Evolutionary conservation across 306 rosid species (phyloP).

Genomic region (Dryas octopetala): DNA sequence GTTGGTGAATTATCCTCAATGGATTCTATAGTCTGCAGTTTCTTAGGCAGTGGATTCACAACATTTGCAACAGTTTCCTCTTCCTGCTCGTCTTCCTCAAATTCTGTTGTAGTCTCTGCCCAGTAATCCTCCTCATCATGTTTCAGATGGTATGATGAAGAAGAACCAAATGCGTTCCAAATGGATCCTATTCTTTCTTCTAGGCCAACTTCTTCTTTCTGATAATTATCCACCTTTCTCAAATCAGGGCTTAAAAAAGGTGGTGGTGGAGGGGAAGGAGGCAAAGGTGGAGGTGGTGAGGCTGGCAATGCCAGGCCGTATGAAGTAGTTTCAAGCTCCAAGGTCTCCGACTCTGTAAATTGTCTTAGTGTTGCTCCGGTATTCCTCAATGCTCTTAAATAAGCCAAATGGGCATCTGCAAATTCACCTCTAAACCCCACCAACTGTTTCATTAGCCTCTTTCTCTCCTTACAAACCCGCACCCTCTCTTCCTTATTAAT

Average conservation of each 20-base stretch:
- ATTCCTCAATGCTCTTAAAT: constrained; percentile 69
- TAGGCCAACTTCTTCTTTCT: constrained; percentile 23
- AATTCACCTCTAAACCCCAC: constrained; percentile 63
- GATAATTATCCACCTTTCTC: constrained; percentile 26
- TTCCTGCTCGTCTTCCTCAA: constrained; percentile 67
- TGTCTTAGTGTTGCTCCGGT: constrained; percentile 85
- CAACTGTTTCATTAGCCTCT: constrained; percentile 71
- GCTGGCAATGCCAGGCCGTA: constrained; percentile 46
- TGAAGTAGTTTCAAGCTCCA: constrained; percentile 59
- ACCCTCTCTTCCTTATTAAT: constrained; percentile 66
- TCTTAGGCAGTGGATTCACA: constrained; percentile 36
- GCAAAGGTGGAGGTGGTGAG: constrained; percentile 54
- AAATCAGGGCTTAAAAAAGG: constrained; percentile 59
- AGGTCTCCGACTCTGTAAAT: constrained; percentile 71
- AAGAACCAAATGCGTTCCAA: constrained; percentile 21
- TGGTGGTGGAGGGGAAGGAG: constrained; percentile 63
- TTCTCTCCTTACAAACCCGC: constrained; percentile 71
- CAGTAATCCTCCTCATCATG: constrained; percentile 62
- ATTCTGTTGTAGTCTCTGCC: constrained; percentile 74
- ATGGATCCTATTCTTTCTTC: constrained; percentile 28
- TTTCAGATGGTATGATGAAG: constrained; percentile 24
- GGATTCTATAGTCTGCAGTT: constrained; percentile 35
- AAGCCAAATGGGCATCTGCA: constrained; percentile 70
- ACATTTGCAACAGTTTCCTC: constrained; percentile 45
- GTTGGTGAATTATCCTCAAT: constrained; percentile 42